phyloP scores from a whole-genome alignment of 2,329 filamentous ascomycete genomes.

The Bisporella sp. region DNA sequence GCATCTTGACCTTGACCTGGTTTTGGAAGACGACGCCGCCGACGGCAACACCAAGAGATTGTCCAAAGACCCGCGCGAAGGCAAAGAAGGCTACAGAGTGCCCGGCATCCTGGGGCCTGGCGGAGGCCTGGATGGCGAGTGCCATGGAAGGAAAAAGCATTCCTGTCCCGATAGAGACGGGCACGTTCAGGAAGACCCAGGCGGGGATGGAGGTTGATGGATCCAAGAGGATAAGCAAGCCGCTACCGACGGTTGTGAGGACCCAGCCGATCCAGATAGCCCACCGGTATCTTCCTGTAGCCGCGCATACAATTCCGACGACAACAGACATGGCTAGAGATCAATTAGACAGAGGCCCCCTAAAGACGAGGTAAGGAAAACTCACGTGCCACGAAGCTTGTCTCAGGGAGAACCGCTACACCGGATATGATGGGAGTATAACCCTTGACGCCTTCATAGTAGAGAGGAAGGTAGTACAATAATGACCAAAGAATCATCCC shows the following conservation, averaged over 20 bases:
- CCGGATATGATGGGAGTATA: conserved; percentile 47
- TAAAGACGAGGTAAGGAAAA: conserved; percentile 40
- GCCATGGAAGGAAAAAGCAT: conserved; percentile 58
- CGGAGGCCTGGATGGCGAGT: conserved; percentile 56
- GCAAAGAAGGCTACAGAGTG: conserved; percentile 58
- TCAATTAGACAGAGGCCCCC: conserved; percentile 44
- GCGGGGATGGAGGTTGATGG: conserved; percentile 40
- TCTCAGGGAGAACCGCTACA: conserved; percentile 50
- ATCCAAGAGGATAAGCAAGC: conserved; percentile 44
- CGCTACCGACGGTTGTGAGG: conserved; percentile 50
- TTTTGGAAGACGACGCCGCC: conserved; percentile 67
- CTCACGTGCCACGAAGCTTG: conserved; percentile 51
- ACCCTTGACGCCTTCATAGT: conserved; percentile 44
- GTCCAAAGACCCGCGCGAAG: conserved; percentile 60
- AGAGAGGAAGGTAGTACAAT: conserved; percentile 47
- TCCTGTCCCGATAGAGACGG: conserved; percentile 54
- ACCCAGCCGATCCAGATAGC: conserved; percentile 51
- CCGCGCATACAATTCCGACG: conserved; percentile 46
- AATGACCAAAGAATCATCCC: conserved; percentile 48
- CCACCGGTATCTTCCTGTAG: conserved; percentile 52
- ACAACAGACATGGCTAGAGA: conserved; percentile 52
- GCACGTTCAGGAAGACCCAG: conserved; percentile 56
- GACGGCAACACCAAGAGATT: conserved; percentile 58
- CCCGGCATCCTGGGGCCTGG: conserved; percentile 47
- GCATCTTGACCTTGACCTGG: conserved; percentile 28